Conservation (phyloP, 495 filamentous ascomycete species). For the Aspergillus nidulans region DNA sequence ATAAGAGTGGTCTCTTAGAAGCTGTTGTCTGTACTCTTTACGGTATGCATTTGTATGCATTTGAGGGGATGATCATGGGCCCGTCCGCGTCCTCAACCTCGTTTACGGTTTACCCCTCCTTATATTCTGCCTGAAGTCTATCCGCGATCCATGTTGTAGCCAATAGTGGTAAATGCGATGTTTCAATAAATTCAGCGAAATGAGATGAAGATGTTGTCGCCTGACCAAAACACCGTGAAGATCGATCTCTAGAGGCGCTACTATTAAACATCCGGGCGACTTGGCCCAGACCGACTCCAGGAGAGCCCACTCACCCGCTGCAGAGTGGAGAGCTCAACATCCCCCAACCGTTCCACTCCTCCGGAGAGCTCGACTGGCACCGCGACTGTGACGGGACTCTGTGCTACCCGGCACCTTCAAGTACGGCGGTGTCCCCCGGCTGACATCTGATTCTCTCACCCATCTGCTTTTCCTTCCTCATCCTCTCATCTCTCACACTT, state of each 20-base stretch:
- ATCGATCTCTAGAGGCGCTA: slow-evolving; percentile 12
- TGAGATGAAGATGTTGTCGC: not conserved
- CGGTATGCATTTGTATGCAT: not conserved
- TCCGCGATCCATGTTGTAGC: not conserved
- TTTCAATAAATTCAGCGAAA: not conserved
- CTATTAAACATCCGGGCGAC: slow-evolving; percentile 16
- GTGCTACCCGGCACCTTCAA: slow-evolving; percentile 6
- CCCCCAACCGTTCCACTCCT: slow-evolving; percentile 21
- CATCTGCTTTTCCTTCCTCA: slow-evolving; percentile 11
- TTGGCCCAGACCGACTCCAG: slow-evolving; percentile 21
- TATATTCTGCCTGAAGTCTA: not conserved
- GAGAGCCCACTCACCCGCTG: not conserved
- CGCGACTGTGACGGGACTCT: not conserved
- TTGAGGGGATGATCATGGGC: not conserved
- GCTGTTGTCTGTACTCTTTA: not conserved
- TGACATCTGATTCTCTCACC: slow-evolving; percentile 8
- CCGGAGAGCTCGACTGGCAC: slow-evolving; percentile 1
- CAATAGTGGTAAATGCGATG: not conserved
- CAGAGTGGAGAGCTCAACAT: slow-evolving; percentile 17
- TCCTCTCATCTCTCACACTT: not conserved
- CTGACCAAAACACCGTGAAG: slow-evolving; percentile 7
- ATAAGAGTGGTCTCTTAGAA: not conserved
- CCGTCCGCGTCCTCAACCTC: not conserved
- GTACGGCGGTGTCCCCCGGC: slow-evolving; percentile 17
- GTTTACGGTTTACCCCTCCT: slow-evolving; percentile 15